Evolutionary conservation across 1,284 basidiomycete genomes (phyloP), one percentile per base, ranked within the genome.

Genomic region (Ceratobasidium sp.): DNA sequence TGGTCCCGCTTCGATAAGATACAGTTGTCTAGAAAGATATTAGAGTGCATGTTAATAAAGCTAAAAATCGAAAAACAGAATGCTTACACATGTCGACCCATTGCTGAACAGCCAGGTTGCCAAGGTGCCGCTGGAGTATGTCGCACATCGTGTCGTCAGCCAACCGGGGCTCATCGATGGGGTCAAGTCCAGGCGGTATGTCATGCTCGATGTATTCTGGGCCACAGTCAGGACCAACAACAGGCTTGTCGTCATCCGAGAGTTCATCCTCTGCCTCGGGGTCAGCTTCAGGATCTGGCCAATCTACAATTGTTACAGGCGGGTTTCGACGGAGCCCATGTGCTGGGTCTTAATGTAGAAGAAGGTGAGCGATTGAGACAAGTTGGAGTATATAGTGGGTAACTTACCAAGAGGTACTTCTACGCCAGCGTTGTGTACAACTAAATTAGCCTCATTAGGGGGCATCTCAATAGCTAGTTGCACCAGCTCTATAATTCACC

Each of bases 51-150:
- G 34, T 39, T n/a, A 16, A 34, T 34, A 34, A 34, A 0, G n/a
- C 6, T 9, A 39, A n/a, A 62, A n/a, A 5, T 9, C 59, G n/a
- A 34, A 39, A n/a, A 62, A 7, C 7, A 41, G 11, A 22, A 13
- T 43, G 16, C 62, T 43, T 19, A 64, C 62, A 27, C 24, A 64
- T 43, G 11, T 29, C 62, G 8, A 1, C 31, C 62, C 62, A 64
- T 64, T 43, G 37, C 11, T 48, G 37, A 29, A 22, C 27, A 7
- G 39, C 62, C 8, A 64, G 11, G 7, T 64, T 43, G 13, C 41
- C 62, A 22, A 64, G 24, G 41, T 64, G 16, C 19, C 13, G 9
- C 11, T 46, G n/a, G 22, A 64, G 41, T 27, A 64, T 27, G 0
- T 48, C 11, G 24, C 62, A 22, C 0, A 64, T 22, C 11, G 16